Conservation (phyloP, 1,139 yeast genomes). For the Zygotorulaspora mrakii region DNA sequence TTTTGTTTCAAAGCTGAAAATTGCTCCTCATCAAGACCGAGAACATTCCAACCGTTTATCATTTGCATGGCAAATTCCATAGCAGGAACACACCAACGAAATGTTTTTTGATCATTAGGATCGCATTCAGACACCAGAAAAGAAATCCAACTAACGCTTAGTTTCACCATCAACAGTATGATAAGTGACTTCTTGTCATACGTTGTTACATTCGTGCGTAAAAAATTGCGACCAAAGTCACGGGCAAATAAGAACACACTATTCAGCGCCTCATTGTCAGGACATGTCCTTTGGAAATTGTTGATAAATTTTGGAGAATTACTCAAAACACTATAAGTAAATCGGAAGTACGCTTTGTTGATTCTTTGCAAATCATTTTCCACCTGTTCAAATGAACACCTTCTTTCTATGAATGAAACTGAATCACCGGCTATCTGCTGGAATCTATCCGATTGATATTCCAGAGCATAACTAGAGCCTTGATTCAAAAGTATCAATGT, state of each 20-base stretch:
- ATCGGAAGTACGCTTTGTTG: conserved; percentile 63
- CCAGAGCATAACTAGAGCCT: conserved; percentile 52
- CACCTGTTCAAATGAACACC: conserved; percentile 70
- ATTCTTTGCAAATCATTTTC: conserved; percentile 70
- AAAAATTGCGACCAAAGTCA: conserved; percentile 75
- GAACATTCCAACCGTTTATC: conserved; percentile 84
- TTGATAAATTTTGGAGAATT: conserved; percentile 54
- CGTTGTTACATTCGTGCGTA: conserved; percentile 59
- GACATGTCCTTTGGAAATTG: conserved; percentile 47
- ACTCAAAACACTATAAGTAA: conserved; percentile 64
- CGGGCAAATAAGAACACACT: conserved; percentile 75
- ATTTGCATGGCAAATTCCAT: conserved; percentile 94
- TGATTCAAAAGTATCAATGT: conserved; percentile 67
- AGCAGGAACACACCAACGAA: conserved; percentile 94
- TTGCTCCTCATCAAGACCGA: conserved; percentile 74
- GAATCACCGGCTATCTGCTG: conserved; percentile 54
- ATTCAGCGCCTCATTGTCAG: conserved; percentile 73
- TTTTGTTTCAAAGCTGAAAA: conserved; percentile 69
- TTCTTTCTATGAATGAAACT: conserved; percentile 51
- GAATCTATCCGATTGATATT: conserved; percentile 43
- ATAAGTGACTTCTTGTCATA: conserved; percentile 57
- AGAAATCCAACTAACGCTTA: conserved; percentile 87
- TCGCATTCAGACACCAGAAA: conserved; percentile 92
- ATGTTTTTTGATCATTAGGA: conserved; percentile 86
- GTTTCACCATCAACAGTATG: conserved; percentile 66